These are phyloP conservation scores for Metschnikowia henanensis DNA, from an alignment of 805 yeast genomes.

Conservation along the genomic window DNA sequence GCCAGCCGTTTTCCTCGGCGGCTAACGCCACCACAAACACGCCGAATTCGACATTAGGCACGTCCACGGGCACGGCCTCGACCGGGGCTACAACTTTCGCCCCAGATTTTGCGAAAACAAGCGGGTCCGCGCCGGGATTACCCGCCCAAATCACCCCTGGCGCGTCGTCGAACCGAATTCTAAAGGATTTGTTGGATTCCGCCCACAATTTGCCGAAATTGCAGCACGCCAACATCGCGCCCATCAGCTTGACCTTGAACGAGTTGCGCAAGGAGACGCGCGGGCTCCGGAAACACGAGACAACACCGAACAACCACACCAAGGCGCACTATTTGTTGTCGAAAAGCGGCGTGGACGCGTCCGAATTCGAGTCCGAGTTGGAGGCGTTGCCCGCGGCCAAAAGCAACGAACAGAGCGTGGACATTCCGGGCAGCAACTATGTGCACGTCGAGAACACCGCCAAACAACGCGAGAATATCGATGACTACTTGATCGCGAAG, in stretches of 20 bases:
- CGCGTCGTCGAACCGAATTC: slow-evolving; percentile 21
- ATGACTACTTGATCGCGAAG: slow-evolving; percentile 61
- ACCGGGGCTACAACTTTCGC: not conserved
- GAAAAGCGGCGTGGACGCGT: slow-evolving; percentile 84
- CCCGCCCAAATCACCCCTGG: slow-evolving; percentile 15
- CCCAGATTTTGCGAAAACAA: not conserved
- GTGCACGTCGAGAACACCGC: not conserved
- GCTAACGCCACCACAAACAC: slow-evolving; percentile 1
- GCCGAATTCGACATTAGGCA: not conserved
- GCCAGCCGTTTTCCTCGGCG: slow-evolving; percentile 14
- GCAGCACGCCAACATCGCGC: slow-evolving; percentile 63
- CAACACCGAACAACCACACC: slow-evolving; percentile 43
- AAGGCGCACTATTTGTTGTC: slow-evolving; percentile 89
- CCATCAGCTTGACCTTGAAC: slow-evolving; percentile 74
- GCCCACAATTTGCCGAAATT: slow-evolving; percentile 71
- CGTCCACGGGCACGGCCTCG: not conserved
- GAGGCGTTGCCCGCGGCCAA: slow-evolving; percentile 26
- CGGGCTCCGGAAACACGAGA: slow-evolving; percentile 46
- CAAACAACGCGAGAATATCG: slow-evolving; percentile 34
- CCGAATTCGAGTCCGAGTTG: slow-evolving; percentile 69
- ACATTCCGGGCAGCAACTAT: not conserved
- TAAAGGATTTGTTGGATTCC: slow-evolving; percentile 76
- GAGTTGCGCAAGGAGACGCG: slow-evolving; percentile 74
- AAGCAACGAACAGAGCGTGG: slow-evolving; percentile 1
- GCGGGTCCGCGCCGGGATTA: slow-evolving; percentile 4